These are phyloP conservation scores for Phylloporus arenicola DNA, from an alignment of 768 basidiomycete species.

Conservation along the genomic window DNA sequence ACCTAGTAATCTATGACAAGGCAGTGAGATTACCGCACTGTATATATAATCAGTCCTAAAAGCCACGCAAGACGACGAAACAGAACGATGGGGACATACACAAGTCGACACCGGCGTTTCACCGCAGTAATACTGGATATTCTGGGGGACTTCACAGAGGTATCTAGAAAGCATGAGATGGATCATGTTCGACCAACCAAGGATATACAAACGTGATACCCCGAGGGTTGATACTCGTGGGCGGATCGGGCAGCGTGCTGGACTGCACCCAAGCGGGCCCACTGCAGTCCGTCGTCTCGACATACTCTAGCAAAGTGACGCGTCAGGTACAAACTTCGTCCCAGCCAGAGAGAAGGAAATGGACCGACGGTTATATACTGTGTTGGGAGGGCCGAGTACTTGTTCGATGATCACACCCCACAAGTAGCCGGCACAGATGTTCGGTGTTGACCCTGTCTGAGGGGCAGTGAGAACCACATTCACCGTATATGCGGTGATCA, in stretches of 20 bases:
- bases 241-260: conserved; percentile 15
- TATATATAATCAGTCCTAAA: not conserved
- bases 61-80: not conserved
- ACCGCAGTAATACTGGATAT: conserved; percentile 8
- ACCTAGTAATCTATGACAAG: too few relatives aligned
- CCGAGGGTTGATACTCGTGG: conserved; percentile 4
- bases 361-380: conserved; percentile 16
- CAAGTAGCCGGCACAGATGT: conserved; percentile 10
- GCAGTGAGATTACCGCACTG: conserved; percentile 12
- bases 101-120: conserved; percentile 10
- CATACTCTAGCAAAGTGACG: conserved; percentile 8
- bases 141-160: conserved; percentile 9
- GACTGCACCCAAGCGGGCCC: conserved; percentile 16
- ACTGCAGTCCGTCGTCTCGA: conserved; percentile 4
- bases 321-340: not conserved
- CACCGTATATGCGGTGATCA: conserved; percentile 1
- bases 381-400: not conserved
- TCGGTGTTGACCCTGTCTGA: not conserved
- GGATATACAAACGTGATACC: conserved; percentile 10
- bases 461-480: conserved; percentile 3
- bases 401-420: conserved; percentile 15
- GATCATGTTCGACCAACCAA: not conserved
- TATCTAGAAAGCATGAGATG: conserved; percentile 5
- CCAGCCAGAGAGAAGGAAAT: not conserved
- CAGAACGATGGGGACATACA: conserved; percentile 4